These are phyloP conservation scores for Aspergillaceae sp. DNA, from an alignment of 2,329 filamentous ascomycete species.

Conservation along the genomic window DNA sequence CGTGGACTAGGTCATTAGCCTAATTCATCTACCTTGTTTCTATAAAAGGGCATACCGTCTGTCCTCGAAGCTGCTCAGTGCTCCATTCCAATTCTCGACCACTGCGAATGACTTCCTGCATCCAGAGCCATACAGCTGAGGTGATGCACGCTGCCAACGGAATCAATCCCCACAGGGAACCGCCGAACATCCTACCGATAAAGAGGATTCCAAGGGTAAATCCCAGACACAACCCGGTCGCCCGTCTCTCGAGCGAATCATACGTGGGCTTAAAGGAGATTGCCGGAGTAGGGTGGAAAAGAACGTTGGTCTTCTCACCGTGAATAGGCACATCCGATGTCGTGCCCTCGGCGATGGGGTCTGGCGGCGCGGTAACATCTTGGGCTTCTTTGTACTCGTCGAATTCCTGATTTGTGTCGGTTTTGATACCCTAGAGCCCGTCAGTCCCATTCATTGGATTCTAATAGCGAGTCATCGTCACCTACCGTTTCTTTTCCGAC, in stretches of 20 bases:
- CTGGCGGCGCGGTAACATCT: conserved; percentile 83
- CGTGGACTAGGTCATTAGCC: conserved; percentile 48
- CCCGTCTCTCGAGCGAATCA: conserved; percentile 62
- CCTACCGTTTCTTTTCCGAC: conserved; percentile 61
- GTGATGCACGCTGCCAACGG: conserved; percentile 63
- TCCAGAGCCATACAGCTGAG: conserved; percentile 79
- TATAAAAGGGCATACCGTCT: conserved; percentile 51
- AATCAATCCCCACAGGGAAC: conserved; percentile 64
- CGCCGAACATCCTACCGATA: conserved; percentile 71
- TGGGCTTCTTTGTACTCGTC: conserved; percentile 77
- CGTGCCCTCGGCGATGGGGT: conserved; percentile 68
- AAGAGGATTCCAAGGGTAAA: conserved; percentile 68
- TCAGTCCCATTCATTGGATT: conserved; percentile 1
- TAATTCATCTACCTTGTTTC: background rate
- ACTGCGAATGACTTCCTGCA: conserved; percentile 74
- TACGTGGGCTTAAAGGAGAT: conserved; percentile 89
- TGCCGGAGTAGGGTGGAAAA: conserved; percentile 89
- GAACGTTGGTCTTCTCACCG: conserved; percentile 90
- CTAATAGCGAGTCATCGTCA: conserved; percentile 2
- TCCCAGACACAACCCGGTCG: conserved; percentile 59
- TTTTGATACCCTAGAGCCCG: conserved; percentile 52
- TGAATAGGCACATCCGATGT: conserved; percentile 93
- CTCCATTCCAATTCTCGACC: conserved; percentile 81
- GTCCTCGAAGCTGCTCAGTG: conserved; percentile 73
- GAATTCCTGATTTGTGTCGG: conserved; percentile 60